These are phyloP conservation scores for Verticillium isaacii DNA, from an alignment of 2,329 filamentous ascomycete species.

Conservation along the genomic window DNA sequence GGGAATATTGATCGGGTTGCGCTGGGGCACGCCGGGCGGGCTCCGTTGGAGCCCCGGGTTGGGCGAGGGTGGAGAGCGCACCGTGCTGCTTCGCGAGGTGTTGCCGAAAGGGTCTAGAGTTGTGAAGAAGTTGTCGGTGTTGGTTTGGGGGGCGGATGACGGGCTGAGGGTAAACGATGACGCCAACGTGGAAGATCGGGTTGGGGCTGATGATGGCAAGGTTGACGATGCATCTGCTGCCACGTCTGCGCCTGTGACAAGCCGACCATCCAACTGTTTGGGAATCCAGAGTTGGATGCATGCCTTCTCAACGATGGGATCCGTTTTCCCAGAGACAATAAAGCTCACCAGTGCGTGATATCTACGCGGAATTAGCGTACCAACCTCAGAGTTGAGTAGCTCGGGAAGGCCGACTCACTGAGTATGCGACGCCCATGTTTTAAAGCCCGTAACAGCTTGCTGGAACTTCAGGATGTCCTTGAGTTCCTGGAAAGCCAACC, in stretches of 20 bases:
- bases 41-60: neutral
- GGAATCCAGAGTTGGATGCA: constrained; percentile 27
- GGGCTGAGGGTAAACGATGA: neutral
- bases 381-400: neutral
- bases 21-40: neutral
- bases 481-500: constrained; percentile 19
- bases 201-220: neutral
- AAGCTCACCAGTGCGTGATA: constrained; percentile 21
- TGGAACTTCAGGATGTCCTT: constrained; percentile 25
- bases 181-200: neutral
- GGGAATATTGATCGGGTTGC: constrained; percentile 8
- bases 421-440: constrained; percentile 19
- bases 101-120: neutral
- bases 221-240: neutral
- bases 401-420: constrained; percentile 13
- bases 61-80: neutral
- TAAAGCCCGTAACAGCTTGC: constrained; percentile 27
- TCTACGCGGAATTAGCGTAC: neutral
- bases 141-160: neutral
- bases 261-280: constrained; percentile 18
- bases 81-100: neutral
- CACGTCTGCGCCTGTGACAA: constrained; percentile 16
- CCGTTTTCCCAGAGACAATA: constrained; percentile 16
- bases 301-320: constrained; percentile 20
- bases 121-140: neutral